These are phyloP conservation scores for Penicillium psychrofluorescens DNA, from an alignment of 495 filamentous ascomycete species.

Conservation along the genomic window DNA sequence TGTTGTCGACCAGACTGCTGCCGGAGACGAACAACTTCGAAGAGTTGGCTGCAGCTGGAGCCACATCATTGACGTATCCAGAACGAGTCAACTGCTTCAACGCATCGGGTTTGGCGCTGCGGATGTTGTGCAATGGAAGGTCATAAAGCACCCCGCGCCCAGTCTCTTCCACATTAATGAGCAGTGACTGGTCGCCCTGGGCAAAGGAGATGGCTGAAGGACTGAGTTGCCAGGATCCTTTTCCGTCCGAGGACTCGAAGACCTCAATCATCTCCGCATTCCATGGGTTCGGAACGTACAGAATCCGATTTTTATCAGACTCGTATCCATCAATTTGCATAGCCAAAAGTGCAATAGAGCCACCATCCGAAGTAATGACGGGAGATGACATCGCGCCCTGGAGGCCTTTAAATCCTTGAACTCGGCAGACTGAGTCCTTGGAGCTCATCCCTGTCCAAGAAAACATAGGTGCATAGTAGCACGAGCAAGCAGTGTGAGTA, in stretches of 20 bases:
- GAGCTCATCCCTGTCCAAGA: constrained; percentile 47
- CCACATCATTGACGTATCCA: constrained; percentile 54
- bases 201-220: constrained; percentile 62
- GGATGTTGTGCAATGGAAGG: constrained; percentile 45
- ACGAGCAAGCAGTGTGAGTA: constrained; percentile 67
- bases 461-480: constrained; percentile 56
- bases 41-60: constrained; percentile 39
- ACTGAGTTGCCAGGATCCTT: constrained; percentile 60
- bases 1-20: constrained; percentile 62
- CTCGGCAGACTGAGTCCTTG: constrained; percentile 31
- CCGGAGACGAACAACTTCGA: constrained; percentile 55
- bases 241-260: constrained; percentile 53
- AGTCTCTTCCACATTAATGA: constrained; percentile 59
- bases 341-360: constrained; percentile 67
- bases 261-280: constrained; percentile 52
- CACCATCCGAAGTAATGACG: constrained; percentile 67
- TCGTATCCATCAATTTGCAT: constrained; percentile 83
- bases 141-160: constrained; percentile 59
- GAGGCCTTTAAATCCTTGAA: constrained; percentile 31
- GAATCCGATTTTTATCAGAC: constrained; percentile 74
- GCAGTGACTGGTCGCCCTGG: constrained; percentile 54
- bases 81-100: constrained; percentile 52
- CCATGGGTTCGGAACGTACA: constrained; percentile 57
- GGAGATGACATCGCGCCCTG: constrained; percentile 72
- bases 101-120: constrained; percentile 40